Evolutionary conservation across 306 rosid genomes (phyloP), one percentile per base, ranked within the genome.

Genomic region (Dicorynia guianensis): DNA sequence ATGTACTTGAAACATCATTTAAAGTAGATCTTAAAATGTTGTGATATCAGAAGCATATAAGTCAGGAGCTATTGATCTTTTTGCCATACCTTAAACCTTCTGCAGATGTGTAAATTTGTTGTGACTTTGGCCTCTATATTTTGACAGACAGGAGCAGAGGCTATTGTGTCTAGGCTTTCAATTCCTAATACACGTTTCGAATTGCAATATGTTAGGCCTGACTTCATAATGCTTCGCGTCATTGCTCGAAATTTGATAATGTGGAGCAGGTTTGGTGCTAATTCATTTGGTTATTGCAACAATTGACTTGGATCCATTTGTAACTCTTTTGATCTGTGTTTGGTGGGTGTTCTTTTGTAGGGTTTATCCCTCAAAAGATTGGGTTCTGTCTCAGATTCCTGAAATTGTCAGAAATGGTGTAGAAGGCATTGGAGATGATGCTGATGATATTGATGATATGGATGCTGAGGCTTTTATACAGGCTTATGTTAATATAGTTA

Each of bases 191-290:
- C 98, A 47, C 76, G 76, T 75, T 94, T 85, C 85, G 98, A 91
- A 83, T 83, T 94, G 81, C 97, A 92, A 87, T 91, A 88, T 85
- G 98, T 94, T 81, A 85, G 98, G 77, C 98, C 98, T 64, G 98
- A 94, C 87, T 94, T 94, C 81, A 92, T 94, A 67, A 90, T 94
- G 98, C 97, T 94, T 58, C 94, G 96, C 4, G 95, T 94, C 85
- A 88, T 94, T 81, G 96, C 97, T 76, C 93, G 89, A 75, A 94
- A 89, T 90, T 80, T 94, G 83, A 90, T 92, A 79, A 92, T 94
- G 97, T 94, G 97, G 98, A 87, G 90, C 92, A 92, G 98, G 98
- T 94, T 78, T 86, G 74, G 64, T 57, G 63, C 35, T 54, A 73
- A 60, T 59, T 69, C 57, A 42, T 48, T 72, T 68, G 40, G 48